Percentiles rank a stretch among this genome's conserved stretches.
Conservation (phyloP, 257 asterid genomes). For the Lycium barbarum region DNA sequence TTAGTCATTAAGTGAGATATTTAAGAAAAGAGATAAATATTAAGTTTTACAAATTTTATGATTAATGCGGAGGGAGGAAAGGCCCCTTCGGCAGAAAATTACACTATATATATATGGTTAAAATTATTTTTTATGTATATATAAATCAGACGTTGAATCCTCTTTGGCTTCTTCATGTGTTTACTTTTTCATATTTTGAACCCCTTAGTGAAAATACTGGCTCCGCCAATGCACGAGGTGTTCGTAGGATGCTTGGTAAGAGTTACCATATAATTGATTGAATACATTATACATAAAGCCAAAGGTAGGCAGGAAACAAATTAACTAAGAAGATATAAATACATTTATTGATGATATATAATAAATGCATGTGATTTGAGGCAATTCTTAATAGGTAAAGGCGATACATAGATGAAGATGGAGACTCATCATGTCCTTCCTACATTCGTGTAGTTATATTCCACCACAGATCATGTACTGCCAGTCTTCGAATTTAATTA, state of each 20-base stretch:
- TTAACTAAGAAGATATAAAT: not conserved
- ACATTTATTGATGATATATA: not conserved
- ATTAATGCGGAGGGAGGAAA: too few species aligned
- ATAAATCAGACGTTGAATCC: too few species aligned
- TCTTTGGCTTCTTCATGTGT: too few species aligned
- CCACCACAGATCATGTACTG: not conserved
- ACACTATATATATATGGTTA: too few species aligned
- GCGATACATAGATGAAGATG: not conserved
- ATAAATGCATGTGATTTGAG: slow-evolving; percentile 26
- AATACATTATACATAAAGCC: not conserved
- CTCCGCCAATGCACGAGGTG: too few species aligned
- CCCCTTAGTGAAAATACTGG: too few species aligned
- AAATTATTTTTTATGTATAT: too few species aligned
- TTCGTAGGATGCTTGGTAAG: not conserved
- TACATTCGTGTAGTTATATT: slow-evolving; percentile 18
- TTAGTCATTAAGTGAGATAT: too few species aligned
- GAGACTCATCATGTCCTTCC: slow-evolving; percentile 27
- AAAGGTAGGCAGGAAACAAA: not conserved
- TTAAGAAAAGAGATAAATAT: too few species aligned
- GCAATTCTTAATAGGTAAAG: not conserved
- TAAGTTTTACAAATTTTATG: too few species aligned
- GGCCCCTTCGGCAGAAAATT: too few species aligned
- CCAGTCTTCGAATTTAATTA: not conserved
- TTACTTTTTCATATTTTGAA: too few species aligned
- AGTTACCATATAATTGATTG: not conserved